Conservation (phyloP, 257 asterid species). For the Fraxinus pennsylvanica region DNA sequence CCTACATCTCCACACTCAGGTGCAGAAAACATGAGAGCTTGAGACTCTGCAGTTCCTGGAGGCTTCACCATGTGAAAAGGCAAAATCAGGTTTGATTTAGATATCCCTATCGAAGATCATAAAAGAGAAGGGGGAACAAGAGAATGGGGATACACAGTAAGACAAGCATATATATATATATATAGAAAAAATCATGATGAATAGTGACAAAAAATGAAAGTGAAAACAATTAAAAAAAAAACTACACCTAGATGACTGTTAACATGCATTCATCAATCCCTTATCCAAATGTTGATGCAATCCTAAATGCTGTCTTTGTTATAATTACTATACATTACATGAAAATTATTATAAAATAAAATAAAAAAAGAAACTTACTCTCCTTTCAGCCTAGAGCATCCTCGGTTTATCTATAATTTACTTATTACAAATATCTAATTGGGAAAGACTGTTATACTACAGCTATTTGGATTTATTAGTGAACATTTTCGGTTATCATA, state of each 20-base stretch:
- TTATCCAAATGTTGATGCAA: background rate
- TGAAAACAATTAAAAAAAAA: background rate
- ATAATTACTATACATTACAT: background rate
- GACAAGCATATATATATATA: background rate
- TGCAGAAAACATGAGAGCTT: conserved; percentile 51
- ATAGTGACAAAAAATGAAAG: background rate
- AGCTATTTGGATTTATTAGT: background rate
- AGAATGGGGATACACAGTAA: conserved; percentile 7
- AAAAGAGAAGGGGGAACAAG: background rate
- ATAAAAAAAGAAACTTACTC: background rate
- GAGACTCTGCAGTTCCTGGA: conserved; percentile 91
- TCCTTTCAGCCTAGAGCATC: background rate
- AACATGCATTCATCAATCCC: background rate
- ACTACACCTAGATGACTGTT: background rate
- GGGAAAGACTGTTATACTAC: background rate
- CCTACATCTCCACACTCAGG: conserved; percentile 77
- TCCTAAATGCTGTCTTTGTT: background rate
- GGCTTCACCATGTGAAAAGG: conserved; percentile 67
- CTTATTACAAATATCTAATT: background rate
- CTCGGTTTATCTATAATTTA: background rate
- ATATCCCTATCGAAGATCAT: background rate
- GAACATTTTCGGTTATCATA: conserved; percentile 3
- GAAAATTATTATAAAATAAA: background rate
- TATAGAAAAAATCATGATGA: background rate
- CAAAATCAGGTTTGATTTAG: conserved; percentile 18